Base-by-base conservation (phyloP, 768 basidiomycete species). In the Aureoboletus auriporus region DNA sequence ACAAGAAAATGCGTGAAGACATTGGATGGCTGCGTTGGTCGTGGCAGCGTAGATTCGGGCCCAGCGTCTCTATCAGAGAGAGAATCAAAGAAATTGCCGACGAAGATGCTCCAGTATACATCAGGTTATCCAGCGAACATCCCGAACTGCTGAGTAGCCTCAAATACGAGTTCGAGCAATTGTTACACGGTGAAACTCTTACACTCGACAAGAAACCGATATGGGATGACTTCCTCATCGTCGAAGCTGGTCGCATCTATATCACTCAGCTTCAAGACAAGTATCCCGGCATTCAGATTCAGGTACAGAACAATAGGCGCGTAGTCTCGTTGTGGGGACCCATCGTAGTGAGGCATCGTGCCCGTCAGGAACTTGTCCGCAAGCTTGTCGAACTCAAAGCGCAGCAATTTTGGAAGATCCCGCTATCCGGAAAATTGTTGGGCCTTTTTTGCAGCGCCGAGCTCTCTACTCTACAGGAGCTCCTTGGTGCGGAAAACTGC, bases 181-280 rank as follows among this genome's bases (percentile, higher is more conserved):
- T 84, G 10, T 58, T 84, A 0, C 76, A 73, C 3, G 87, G 88
- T 1, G 83, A 89, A 53, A 66, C 75, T 3, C 61, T 87, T 30
- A 71, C 65, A 26, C 56, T 75, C 14, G 73, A 79, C 39, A 78
- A 75, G 27, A 75, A 76, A 35, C 66, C 72, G 2, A 67, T 77
- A 8, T 91, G 87, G 87, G 83, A 89, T 50, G 68, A 72, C 4
- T 89, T 79, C 63, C 83, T 91, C 51, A 58, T 59, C 17, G 53
- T 69, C 5, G 49, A 55, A 0, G 64, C 64, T 6, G 85, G 85
- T 0, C 35, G 40, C 0, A 17, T 12, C 0, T 88, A 76, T 59
- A 44, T 90, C 40, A 55, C 67, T 1, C 60, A 69, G 1, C 46
- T 89, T 10, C 70, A 79, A 46, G 51, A 47, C 2, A 49, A 53